These are phyloP conservation scores for Begonia peltatifolia DNA, from an alignment of 306 rosid species.

Conservation along the genomic window DNA sequence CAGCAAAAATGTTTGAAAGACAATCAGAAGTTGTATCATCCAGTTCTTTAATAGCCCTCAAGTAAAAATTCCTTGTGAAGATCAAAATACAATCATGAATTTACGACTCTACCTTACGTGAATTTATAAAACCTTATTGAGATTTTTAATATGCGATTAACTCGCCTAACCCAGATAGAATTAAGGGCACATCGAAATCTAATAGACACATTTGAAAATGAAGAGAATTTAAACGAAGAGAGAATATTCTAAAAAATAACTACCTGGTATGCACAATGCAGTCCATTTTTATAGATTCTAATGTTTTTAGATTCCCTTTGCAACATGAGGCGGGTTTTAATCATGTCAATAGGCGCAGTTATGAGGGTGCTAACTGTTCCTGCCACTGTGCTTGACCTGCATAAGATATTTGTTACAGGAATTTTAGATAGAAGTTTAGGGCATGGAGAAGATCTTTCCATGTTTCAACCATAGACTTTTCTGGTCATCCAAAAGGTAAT, in stretches of 20 bases:
- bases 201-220: too few relatives aligned
- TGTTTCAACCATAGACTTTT: background rate
- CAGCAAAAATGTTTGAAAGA: constrained; percentile 11
- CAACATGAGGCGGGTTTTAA: constrained; percentile 94
- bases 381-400: constrained; percentile 73
- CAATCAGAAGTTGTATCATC: constrained; percentile 1
- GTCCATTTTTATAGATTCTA: constrained; percentile 53
- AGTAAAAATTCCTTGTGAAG: too few relatives aligned
- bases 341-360: constrained; percentile 88
- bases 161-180: too few relatives aligned
- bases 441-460: background rate
- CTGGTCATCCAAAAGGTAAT: background rate
- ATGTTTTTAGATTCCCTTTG: constrained; percentile 47
- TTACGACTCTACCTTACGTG: too few relatives aligned
- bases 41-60: background rate
- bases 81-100: too few relatives aligned
- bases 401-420: background rate
- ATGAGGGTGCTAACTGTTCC: constrained; percentile 62
- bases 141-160: too few relatives aligned
- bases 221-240: too few relatives aligned
- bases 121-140: too few relatives aligned
- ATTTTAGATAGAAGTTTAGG: background rate
- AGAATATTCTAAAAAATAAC: background rate
- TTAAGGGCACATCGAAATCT: too few relatives aligned
- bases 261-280: constrained; percentile 85